Conservation (phyloP, 176 grass and related monocot species). For the Tuctoria greenei region DNA sequence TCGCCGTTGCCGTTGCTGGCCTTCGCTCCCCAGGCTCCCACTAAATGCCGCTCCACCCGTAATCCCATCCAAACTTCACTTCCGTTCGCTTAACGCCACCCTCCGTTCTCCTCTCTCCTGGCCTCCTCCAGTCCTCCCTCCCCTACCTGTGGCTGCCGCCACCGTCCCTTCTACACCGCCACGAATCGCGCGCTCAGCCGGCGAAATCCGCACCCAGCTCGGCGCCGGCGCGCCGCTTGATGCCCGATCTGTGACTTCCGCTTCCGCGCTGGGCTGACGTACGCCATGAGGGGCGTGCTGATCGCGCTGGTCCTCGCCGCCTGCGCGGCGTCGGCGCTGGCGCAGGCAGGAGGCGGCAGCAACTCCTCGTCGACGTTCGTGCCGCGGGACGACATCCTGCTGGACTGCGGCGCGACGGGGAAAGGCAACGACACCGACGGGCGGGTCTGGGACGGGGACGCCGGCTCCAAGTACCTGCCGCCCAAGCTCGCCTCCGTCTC, state of each 20-base stretch:
- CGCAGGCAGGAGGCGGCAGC: constrained; percentile 18
- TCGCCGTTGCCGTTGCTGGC: constrained; percentile 34
- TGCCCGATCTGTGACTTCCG: constrained; percentile 44
- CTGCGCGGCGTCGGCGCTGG: constrained; percentile 22
- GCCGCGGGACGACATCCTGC: constrained; percentile 71
- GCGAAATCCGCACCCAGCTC: constrained; percentile 33
- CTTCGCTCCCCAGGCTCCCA: not conserved
- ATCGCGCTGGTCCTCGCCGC: constrained; percentile 32
- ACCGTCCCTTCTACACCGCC: not conserved
- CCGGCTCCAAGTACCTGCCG: constrained; percentile 62
- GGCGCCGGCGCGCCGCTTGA: constrained; percentile 32
- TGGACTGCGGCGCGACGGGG: constrained; percentile 70
- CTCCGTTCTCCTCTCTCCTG: not conserved
- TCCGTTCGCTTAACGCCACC: constrained; percentile 28
- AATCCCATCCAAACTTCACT: constrained; percentile 13
- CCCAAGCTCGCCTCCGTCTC: constrained; percentile 28
- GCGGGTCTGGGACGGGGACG: constrained; percentile 55
- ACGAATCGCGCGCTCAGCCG: constrained; percentile 33
- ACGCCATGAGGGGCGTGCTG: constrained; percentile 26
- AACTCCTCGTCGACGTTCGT: constrained; percentile 38
- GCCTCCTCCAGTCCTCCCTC: too few relatives aligned
- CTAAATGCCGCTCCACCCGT: constrained; percentile 40
- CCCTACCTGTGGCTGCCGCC: constrained; percentile 15
- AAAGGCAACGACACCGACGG: constrained; percentile 52
- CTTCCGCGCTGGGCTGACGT: not conserved